A percentile compares a stretch with the other conserved stretches of the same genome.
These are phyloP conservation scores for Fagus crenata DNA, from an alignment of 306 rosid genomes.

Conservation along the genomic window DNA sequence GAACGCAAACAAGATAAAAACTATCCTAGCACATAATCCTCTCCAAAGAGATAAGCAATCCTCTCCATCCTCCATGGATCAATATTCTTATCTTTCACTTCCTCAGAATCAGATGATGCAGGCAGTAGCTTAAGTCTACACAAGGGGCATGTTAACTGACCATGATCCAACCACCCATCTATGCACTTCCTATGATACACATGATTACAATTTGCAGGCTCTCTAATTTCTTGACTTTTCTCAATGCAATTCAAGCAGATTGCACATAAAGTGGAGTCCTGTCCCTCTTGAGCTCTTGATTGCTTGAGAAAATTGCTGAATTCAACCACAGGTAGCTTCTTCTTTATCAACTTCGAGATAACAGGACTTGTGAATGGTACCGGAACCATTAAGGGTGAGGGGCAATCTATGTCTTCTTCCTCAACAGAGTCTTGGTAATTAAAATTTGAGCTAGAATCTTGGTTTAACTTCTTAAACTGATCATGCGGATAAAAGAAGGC, in stretches of 20 bases:
- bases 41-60: background rate
- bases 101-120: background rate
- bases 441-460: background rate
- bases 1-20: too few species aligned
- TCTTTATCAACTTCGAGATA: background rate
- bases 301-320: background rate
- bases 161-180: too few species aligned
- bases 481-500: too few species aligned
- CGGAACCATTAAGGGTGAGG: background rate
- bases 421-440: background rate
- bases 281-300: background rate
- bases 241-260: background rate
- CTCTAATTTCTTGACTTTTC: background rate
- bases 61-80: conserved; percentile 9
- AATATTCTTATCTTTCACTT: background rate
- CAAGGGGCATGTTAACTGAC: too few species aligned
- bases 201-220: conserved; percentile 7
- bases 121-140: background rate
- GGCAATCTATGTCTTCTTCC: background rate
- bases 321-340: background rate
- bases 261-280: background rate
- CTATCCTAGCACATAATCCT: background rate
- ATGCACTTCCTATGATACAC: background rate
- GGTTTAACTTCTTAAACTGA: too few species aligned
- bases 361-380: background rate